phyloP scores from a whole-genome alignment of 1,139 yeast species.

The Chernovozyma sophiae-reginae region DNA sequence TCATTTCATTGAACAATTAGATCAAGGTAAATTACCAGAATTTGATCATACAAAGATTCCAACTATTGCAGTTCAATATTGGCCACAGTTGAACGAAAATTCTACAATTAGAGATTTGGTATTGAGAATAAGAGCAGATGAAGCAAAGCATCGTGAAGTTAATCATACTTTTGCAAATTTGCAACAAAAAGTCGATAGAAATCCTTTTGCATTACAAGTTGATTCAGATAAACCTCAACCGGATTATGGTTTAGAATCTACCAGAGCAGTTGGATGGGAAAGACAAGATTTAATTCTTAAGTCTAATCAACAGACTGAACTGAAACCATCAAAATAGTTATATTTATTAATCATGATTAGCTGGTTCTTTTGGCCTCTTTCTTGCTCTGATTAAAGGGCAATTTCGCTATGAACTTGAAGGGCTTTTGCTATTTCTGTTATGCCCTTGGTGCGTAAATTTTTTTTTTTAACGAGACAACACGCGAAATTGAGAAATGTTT shows the following conservation, averaged over 20 bases:
- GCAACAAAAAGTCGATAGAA: slow-evolving; percentile 50
- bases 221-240: slow-evolving; percentile 51
- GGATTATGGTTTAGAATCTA: slow-evolving; percentile 42
- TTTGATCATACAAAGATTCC: slow-evolving; percentile 47
- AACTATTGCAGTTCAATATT: slow-evolving; percentile 58
- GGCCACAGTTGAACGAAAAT: slow-evolving; percentile 48
- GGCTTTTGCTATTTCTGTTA: no score
- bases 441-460: no score
- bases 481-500: no score
- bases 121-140: slow-evolving; percentile 57
- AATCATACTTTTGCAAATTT: slow-evolving; percentile 74
- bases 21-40: slow-evolving; percentile 47
- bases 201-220: slow-evolving; percentile 60
- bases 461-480: no score
- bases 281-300: slow-evolving; percentile 40
- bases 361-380: no score
- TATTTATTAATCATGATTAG: no score
- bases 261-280: slow-evolving; percentile 60
- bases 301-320: no score
- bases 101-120: slow-evolving; percentile 60
- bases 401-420: no score
- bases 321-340: no score
- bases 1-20: slow-evolving; percentile 54
- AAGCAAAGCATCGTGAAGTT: slow-evolving; percentile 73
- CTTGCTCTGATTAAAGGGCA: no score